Conservation (phyloP, 768 basidiomycete genomes). For the Lepiota brunneoincarnata region DNA sequence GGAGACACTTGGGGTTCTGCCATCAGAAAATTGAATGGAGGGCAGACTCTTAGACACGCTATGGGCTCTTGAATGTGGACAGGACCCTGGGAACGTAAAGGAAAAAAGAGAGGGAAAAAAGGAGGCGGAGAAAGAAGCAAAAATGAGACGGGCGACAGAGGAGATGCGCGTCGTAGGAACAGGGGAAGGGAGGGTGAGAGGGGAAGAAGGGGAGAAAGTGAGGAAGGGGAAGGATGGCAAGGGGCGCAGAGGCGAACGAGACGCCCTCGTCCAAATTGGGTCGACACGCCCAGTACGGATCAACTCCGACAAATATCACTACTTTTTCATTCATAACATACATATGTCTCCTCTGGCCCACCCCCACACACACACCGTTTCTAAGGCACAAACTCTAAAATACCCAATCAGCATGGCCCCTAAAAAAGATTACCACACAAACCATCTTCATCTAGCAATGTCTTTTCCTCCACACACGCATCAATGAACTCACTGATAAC, state of each 20-base stretch:
- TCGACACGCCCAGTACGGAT: constrained; percentile 10
- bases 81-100: constrained; percentile 12
- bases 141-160: constrained; percentile 13
- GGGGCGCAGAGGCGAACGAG: constrained; percentile 2
- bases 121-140: constrained; percentile 12
- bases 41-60: constrained; percentile 13
- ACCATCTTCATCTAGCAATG: constrained; percentile 86
- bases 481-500: constrained; percentile 76
- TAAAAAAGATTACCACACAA: constrained; percentile 20
- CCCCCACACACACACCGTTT: neutral
- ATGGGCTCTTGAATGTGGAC: constrained; percentile 9
- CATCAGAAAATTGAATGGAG: constrained; percentile 28
- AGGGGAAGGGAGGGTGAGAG: neutral
- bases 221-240: constrained; percentile 7
- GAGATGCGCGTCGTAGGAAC: neutral
- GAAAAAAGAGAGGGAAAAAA: constrained; percentile 12
- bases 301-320: constrained; percentile 11
- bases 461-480: constrained; percentile 80
- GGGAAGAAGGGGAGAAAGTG: constrained; percentile 7
- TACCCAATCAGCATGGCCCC: neutral
- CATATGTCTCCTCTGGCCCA: too few relatives aligned
- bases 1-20: constrained; percentile 52
- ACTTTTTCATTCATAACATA: too few relatives aligned
- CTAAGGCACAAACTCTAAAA: constrained; percentile 25
- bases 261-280: constrained; percentile 9